Base-by-base conservation (phyloP, 805 yeast genomes). In the Wickerhamomyces bisporus region DNA sequence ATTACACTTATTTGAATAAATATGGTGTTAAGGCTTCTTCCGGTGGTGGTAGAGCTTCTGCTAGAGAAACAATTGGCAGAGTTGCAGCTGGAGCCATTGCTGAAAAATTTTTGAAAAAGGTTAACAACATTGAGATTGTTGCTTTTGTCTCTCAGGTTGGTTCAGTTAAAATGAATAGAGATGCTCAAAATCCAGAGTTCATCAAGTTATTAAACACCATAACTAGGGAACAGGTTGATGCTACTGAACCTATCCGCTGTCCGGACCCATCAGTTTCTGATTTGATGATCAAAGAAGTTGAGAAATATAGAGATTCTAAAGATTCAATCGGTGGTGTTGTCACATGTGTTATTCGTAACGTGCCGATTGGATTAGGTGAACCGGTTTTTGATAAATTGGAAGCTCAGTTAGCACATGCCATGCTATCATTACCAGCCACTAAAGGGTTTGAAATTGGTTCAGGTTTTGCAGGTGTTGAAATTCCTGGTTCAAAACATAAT, bases 11-110 rank as follows among this genome's bases (percentile, higher is more conserved):
- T 65, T 70, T 86, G 57, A 71, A 75, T 48, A 93, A 93, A 65
- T 93, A 93, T 66, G 95, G 96, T 30, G 73, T 80, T 50, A 93
- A 93, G 66, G 94, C 97, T 5, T 77, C 95, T 5, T 82, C 94
- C 26, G 98, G 98, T 36, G 98, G 98, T 57, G 98, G 98, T 45
- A 79, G 98, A 60, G 84, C 97, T 11, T 79, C 91, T 32, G 98
- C 98, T 8, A 79, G 98, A 64, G 98, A 93, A 66, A 93, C 98
- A 30, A 93, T 93, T 53, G 98, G 98, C 41, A 79, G 98, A 64
- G 98, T 93, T 38, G 98, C 98, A 34, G 98, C 97, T 8, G 97
- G 97, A 57, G 98, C 96, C 36, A 80, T 93, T 62, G 98, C 98
- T 35, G 98, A 93, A 64, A 91, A 89, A 66, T 81, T 86, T 47